Evolutionary conservation across 2,329 filamentous ascomycete species (phyloP), one percentile per base, ranked within the genome.

Genomic region (Claviceps humidiphila): DNA sequence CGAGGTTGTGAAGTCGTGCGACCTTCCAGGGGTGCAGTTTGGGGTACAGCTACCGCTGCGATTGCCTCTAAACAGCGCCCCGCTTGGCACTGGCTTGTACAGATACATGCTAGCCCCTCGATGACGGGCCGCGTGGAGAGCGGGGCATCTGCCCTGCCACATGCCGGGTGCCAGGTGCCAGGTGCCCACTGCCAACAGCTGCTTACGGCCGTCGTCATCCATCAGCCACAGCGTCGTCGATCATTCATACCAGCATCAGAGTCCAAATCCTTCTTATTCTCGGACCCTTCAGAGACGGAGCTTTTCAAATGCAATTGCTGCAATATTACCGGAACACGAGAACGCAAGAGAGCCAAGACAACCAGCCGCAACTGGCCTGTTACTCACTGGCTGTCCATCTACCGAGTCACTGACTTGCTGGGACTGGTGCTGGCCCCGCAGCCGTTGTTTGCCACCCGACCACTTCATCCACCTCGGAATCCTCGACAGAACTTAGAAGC

Each of bases 101-200:
- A 11, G 40, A 42, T 42, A 42, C 40, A 5, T 42, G 24, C 24
- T 30, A 30, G 7, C 49, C 26, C 49, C 40, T 34, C 49, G 40
- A 45, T 14, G 49, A 40, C 42, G 49, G 41, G 41, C 49, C 49
- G 49, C 49, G 42, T 51, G 49, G 49, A 51, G 11, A 34, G 42
- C 40, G 39, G 39, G 48, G 48, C 40, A 38, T 20, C 13, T 24
- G 42, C 9, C 40, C 40, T 11, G n/a, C 22, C 20, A 24, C 42
- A 26, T 26, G 42, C 20, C 41, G 22, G 17, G 14, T 43, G 20
- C 20, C 42, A 43, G 20, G 14, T 43, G 42, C 40, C 41, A 42
- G 41, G 14, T 24, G 22, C 30, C 26, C n/a, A n/a, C n/a, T n/a
- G n/a, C n/a, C 20, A 30, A 34, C 40, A 20, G 5, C 42, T 24